Evolutionary conservation across 495 filamentous ascomycete genomes (phyloP).

Genomic region (Aspergillus egyptiacus): DNA sequence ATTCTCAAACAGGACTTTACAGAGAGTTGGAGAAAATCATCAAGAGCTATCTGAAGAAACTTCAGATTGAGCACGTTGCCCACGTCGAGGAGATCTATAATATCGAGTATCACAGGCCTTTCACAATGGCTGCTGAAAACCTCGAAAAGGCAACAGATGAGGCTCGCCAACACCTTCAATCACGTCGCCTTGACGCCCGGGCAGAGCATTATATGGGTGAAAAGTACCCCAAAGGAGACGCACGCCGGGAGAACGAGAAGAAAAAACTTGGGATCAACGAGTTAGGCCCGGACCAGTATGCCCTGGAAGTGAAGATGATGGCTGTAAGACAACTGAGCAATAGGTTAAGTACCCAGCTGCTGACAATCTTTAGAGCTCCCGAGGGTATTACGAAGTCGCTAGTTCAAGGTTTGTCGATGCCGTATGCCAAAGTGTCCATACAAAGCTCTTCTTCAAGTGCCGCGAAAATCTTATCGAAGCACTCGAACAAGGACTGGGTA

Average conservation of each 20-base stretch:
- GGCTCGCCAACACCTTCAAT: conserved; percentile 6
- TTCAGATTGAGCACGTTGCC: conserved; percentile 19
- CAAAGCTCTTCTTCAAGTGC: conserved; percentile 42
- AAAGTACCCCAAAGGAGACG: conserved; percentile 3
- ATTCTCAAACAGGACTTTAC: conserved; percentile 34
- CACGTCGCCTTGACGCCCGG: conserved; percentile 14
- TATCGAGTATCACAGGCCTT: conserved; percentile 29
- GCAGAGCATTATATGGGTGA: conserved; percentile 12
- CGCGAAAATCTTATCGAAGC: conserved; percentile 28
- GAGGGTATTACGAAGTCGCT: conserved; percentile 51
- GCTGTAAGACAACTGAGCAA: conserved; percentile 30
- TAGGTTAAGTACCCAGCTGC: neutral
- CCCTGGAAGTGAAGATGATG: conserved; percentile 46
- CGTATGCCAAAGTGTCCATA: conserved; percentile 41
- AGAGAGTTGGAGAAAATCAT: conserved; percentile 26
- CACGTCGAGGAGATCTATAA: conserved; percentile 21
- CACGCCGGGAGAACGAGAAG: conserved; percentile 15
- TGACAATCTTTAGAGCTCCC: conserved; percentile 27
- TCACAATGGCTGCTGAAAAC: conserved; percentile 28
- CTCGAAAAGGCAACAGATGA: conserved; percentile 17
- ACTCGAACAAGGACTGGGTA: conserved; percentile 31
- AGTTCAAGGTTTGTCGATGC: conserved; percentile 44
- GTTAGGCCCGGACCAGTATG: conserved; percentile 39
- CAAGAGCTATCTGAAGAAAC: conserved; percentile 21
- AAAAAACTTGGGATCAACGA: conserved; percentile 22